Base-by-base conservation (phyloP, 305 asterid species). In the Fraxinus sp. region DNA sequence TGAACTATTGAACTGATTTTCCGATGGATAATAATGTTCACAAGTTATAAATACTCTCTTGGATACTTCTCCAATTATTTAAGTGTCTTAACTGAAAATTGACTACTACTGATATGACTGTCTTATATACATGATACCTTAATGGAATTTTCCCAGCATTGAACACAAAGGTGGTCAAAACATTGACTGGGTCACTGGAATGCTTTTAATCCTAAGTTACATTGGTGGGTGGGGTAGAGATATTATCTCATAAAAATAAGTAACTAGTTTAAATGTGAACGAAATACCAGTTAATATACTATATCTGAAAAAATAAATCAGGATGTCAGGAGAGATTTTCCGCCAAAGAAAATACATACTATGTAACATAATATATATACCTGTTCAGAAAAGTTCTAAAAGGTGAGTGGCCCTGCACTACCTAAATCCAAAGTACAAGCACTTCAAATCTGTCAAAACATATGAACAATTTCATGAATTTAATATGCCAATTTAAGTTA, bases 351-450 rank as follows among this genome's bases (percentile, higher is more conserved):
- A 66, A 26, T 24, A 64, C 35, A 76, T 33, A 78, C 20, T 16
- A 0, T 22, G 28, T 62, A 62, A 62, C 33, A 22, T 78, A 37
- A 55, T 33, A 44, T 49, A 73, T 37, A 64, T 88, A 91, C 95
- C 92, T 89, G 44, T 84, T 55, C 24, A 91, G 92, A 88, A 91
- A 82, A 89, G 84, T 86, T 80, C 84, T 88, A 87, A 91, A 91
- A 76, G 92, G 87, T 14, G 93, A 89, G 90, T 91, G 95, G 71
- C 95, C 95, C 73, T 88, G 95, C 59, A 91, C 75, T 18, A 91
- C 90, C 95, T 90, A 82, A 77, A 86, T 74, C 82, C 78, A 85
- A 72, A 80, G 85, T 82, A 87, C 35, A 41, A 18, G 78, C n/a
- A 49, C 78, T 26, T 80, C 30, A 62, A 84, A 80, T 68, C 49